Base-by-base conservation (phyloP, 139 green algal species). In the Picochlorum sp. region DNA sequence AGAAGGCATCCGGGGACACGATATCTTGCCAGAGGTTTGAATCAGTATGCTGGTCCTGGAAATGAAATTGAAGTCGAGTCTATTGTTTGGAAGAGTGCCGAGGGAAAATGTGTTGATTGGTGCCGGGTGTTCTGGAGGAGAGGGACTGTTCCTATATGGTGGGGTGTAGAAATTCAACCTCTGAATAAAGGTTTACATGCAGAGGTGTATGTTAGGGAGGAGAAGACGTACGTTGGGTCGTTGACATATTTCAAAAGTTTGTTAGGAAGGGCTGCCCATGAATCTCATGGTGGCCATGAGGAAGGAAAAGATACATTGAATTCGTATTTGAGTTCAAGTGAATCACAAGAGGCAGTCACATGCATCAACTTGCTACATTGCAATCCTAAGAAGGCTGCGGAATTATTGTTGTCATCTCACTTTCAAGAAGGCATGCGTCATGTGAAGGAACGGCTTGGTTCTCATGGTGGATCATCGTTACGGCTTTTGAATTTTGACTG, bases 41-140 rank as follows among this genome's bases (percentile, higher is more conserved):
- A 99, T 67, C 75, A 83, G 20, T 63, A 75, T 15, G 81, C 80
- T 0, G 85, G 86, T 18, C 87, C 92, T 3, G 93, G 90, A 50
- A 99, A 99, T 70, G 94, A 99, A 80, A 89, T 97, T 15, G 94
- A 99, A 79, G 92, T 85, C 38, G 93, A 99, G 70, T 89, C 96
- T 70, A 65, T 97, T 16, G 68, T 90, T 1, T 95, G 88, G 88
- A 67, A 54, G 18, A 31, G 34, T 83, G n/a, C 23, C 26, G 66
- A 61, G 64, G 65, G 41, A 60, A 11, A 45, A 34, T 21, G 20
- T 31, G 45, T 86, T 49, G 49, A 44, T 14, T 92, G 86, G 86
- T 81, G 71, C 62, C 82, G 82, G 7, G 88, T 89, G 63, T 77
- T 82, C 4, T 96, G 88, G 88, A 80, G 89, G 38, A 73, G 89